These are phyloP conservation scores for Claviceps spartinae DNA, from an alignment of 2,329 filamentous ascomycete genomes.

Conservation along the genomic window DNA sequence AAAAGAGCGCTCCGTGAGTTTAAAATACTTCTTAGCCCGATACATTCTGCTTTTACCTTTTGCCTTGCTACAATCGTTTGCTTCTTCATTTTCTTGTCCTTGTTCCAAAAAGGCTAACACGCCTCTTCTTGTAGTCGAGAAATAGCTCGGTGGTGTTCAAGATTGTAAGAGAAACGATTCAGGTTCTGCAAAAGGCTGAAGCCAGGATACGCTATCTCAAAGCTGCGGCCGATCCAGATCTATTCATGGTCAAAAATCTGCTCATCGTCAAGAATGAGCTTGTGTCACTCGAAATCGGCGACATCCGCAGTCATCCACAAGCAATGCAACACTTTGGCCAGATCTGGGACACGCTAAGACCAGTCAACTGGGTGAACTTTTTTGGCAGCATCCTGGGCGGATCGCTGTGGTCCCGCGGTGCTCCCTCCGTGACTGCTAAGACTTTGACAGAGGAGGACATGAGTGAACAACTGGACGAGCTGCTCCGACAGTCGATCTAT, in stretches of 20 bases:
- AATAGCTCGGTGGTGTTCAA: conserved; percentile 45
- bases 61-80: too few species aligned
- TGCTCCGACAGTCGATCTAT: conserved; percentile 48
- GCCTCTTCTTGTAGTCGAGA: conserved; percentile 16
- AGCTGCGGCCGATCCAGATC: conserved; percentile 55
- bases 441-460: conserved; percentile 40
- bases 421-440: conserved; percentile 23
- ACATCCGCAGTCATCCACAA: conserved; percentile 37
- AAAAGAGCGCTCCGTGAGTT: conserved; percentile 46
- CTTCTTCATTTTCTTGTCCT: not conserved
- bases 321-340: conserved; percentile 48
- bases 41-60: too few species aligned
- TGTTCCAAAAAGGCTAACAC: not conserved
- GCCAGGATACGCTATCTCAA: conserved; percentile 51
- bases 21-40: too few species aligned
- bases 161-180: conserved; percentile 82
- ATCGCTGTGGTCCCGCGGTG: conserved; percentile 32
- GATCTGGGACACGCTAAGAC: conserved; percentile 51
- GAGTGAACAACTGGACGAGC: conserved; percentile 49
- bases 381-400: conserved; percentile 44
- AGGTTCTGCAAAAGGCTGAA: conserved; percentile 68
- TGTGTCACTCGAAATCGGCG: conserved; percentile 84
- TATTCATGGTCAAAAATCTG: conserved; percentile 91
- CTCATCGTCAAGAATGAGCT: conserved; percentile 93
- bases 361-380: conserved; percentile 43